Evolutionary conservation across 2,329 filamentous ascomycete genomes (phyloP).

Genomic region (Diplodia intermedia): DNA sequence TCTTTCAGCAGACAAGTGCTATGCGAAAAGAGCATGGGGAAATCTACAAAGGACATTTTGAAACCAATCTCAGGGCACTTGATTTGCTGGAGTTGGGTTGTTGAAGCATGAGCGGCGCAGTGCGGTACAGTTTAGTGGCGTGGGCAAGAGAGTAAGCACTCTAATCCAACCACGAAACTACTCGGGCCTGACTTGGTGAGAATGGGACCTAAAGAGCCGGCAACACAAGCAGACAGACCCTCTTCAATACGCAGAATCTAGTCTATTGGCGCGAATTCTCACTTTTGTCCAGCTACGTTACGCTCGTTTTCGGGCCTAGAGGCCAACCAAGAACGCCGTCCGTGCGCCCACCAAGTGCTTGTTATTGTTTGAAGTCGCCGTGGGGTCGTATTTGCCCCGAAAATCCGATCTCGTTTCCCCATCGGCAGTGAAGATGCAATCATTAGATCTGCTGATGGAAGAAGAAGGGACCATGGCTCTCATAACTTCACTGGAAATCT

Average conservation of each 20-base stretch:
- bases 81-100: background rate
- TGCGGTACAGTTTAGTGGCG: background rate
- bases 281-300: background rate
- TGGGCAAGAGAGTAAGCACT: background rate
- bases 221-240: background rate
- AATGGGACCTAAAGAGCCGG: background rate
- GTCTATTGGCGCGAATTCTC: background rate
- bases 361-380: background rate
- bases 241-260: background rate
- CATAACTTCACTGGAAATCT: conserved; percentile 42
- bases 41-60: no score
- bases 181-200: background rate
- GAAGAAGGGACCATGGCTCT: background rate
- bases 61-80: background rate
- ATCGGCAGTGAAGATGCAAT: background rate
- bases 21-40: background rate
- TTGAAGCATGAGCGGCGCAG: background rate
- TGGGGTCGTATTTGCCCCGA: background rate
- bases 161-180: background rate
- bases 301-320: background rate
- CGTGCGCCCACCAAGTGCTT: background rate
- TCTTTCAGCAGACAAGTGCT: background rate
- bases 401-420: background rate
- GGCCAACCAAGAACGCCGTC: background rate
- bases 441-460: background rate